Evolutionary conservation across 2,329 filamentous ascomycete species (phyloP), one percentile per base, ranked within the genome.

Genomic region (Gaeumannomyces tritici): DNA sequence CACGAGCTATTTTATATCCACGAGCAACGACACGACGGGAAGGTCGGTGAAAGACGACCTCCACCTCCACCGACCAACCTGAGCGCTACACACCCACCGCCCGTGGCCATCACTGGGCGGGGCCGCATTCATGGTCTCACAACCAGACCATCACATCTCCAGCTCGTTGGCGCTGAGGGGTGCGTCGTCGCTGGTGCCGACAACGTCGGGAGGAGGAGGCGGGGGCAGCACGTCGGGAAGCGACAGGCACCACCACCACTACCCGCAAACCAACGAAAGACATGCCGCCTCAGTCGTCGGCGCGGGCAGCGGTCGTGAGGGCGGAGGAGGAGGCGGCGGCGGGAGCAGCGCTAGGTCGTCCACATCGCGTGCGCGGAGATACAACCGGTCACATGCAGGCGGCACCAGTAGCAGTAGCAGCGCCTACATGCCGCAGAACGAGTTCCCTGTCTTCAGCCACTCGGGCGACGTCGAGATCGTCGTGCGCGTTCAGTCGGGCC

Each of bases 391-490:
- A 59, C 90, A 95, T 72, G 85, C 89, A 69, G 91, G 91, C 63
- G 88, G 88, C 65, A 78, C 81, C 42, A 83, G 85, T 24, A 59
- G 29, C 12, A 51, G 42, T 21, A 51, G 21, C 42, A 47, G 9
- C 21, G 28, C 56, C 15, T 87, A 88, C 70, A 77, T 85, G 28
- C 84, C 89, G 55, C 89, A 90, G 71, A 97, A 97, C 73, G 93
- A 97, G 73, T 98, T 97, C 69, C 93, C 93, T 27, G 79, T 96
- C 71, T 98, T 97, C 75, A 87, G 87, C 60, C 88, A 93, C 69
- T 93, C 90, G 51, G 93, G 93, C 71, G 93, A 98, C 75, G 91
- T 97, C 70, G 93, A 98, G 76, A 92, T 98, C 65, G 72, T 93
- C 62, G 84, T 97, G 69, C 83, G 82, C 70, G 72, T 74, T 21